phyloP scores from a whole-genome alignment of 805 yeast genomes.

The Yamadazyma insecticola region DNA sequence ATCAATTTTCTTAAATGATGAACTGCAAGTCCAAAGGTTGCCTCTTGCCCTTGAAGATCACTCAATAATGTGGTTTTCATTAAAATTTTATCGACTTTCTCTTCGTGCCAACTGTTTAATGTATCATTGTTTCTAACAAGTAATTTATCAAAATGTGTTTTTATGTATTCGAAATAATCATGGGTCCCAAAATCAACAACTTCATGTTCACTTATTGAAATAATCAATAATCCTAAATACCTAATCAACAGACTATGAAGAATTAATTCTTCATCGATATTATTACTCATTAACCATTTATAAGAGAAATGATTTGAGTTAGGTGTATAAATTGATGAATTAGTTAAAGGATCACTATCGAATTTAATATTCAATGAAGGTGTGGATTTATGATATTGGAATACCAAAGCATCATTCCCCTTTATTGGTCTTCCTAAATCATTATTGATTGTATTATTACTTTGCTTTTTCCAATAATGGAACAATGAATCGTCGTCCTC shows the following conservation, averaged over 20 bases:
- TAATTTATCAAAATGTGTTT: no score
- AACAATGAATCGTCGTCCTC: constrained; percentile 24
- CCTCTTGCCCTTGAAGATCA: no score
- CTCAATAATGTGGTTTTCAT: no score
- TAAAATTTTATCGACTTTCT: no score
- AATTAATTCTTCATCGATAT: constrained; percentile 20
- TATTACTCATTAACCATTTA: constrained; percentile 25
- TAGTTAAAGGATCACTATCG: constrained; percentile 23
- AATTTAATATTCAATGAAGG: constrained; percentile 33
- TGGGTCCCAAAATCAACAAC: constrained; percentile 25
- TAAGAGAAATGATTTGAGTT: constrained; percentile 31
- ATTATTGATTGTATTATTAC: constrained; percentile 26
- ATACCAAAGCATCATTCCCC: constrained; percentile 23
- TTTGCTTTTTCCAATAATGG: constrained; percentile 33
- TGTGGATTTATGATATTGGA: constrained; percentile 24
- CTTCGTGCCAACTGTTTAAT: no score
- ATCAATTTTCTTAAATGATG: neutral
- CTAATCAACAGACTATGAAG: constrained; percentile 34
- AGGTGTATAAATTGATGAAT: constrained; percentile 24
- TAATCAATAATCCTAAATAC: constrained; percentile 30
- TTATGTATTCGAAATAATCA: no score
- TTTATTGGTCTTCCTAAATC: constrained; percentile 22
- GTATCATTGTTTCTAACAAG: neutral
- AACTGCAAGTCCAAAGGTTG: neutral
- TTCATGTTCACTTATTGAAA: constrained; percentile 37